These are phyloP conservation scores for Penicillium sp. DNA, from an alignment of 2,329 filamentous ascomycete species.

Conservation along the genomic window DNA sequence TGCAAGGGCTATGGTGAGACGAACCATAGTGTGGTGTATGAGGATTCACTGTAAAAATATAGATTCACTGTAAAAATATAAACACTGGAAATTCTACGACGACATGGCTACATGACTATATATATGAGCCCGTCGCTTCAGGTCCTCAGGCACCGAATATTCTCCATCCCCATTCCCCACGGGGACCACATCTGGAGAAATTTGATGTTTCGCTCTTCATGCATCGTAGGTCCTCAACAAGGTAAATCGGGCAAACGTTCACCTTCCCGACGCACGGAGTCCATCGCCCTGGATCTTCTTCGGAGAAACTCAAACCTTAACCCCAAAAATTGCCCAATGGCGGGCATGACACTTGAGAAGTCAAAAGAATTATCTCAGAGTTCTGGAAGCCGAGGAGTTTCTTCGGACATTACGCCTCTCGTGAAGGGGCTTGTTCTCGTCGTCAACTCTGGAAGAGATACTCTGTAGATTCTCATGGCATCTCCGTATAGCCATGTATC, in stretches of 20 bases:
- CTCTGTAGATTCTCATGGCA: too few species aligned
- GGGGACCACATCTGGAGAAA: neutral
- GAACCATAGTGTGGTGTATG: neutral
- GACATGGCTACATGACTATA: neutral
- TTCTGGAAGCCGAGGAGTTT: too few species aligned
- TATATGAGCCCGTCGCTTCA: neutral
- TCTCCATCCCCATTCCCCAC: neutral
- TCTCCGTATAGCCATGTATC: too few species aligned
- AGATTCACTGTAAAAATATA: too few species aligned
- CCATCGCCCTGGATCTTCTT: constrained; percentile 1
- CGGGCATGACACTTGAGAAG: neutral
- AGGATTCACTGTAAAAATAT: neutral
- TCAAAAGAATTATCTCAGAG: too few species aligned
- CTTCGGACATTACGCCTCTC: too few species aligned
- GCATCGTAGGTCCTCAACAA: neutral
- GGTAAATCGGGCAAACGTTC: neutral
- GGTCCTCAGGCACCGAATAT: neutral
- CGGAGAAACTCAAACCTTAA: constrained; percentile 6
- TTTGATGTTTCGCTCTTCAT: neutral
- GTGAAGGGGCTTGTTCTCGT: too few species aligned
- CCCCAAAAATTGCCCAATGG: neutral
- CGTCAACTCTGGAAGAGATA: too few species aligned
- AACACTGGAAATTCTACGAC: too few species aligned
- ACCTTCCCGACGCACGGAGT: neutral
- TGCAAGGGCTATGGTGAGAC: neutral